These are phyloP conservation scores for Castanospermum australe DNA, from an alignment of 306 rosid species.

Conservation along the genomic window DNA sequence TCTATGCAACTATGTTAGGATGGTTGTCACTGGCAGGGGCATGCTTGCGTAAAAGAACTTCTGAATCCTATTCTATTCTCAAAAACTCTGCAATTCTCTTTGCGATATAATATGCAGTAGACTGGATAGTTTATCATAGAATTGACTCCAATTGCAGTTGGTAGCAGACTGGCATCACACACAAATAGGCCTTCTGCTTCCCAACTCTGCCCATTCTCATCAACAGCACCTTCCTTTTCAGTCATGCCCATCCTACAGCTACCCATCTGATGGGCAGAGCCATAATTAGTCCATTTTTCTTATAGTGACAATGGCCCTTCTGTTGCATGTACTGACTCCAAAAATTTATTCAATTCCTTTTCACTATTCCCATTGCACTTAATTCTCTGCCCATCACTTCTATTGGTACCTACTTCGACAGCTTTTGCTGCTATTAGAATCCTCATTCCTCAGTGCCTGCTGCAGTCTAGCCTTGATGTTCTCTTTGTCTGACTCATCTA, in stretches of 20 bases:
- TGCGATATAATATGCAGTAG: slow-evolving; percentile 72
- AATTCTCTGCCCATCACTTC: slow-evolving; percentile 74
- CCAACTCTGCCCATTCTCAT: slow-evolving; percentile 84
- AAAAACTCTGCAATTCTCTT: slow-evolving; percentile 42
- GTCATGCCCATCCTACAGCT: slow-evolving; percentile 77
- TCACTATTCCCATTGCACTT: slow-evolving; percentile 55
- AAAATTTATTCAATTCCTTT: slow-evolving; percentile 54
- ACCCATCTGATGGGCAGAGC: slow-evolving; percentile 88
- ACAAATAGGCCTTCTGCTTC: slow-evolving; percentile 82
- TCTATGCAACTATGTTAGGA: not conserved
- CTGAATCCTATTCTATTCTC: not conserved
- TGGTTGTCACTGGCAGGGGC: not conserved
- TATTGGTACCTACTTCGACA: slow-evolving; percentile 79
- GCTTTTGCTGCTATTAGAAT: slow-evolving; percentile 84
- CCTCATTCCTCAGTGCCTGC: slow-evolving; percentile 69
- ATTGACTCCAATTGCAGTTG: slow-evolving; percentile 87
- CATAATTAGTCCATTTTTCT: slow-evolving; percentile 48
- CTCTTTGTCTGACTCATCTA: slow-evolving; percentile 55
- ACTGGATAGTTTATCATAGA: slow-evolving; percentile 90
- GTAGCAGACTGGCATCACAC: slow-evolving; percentile 79
- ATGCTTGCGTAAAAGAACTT: not conserved
- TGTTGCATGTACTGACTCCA: slow-evolving; percentile 43
- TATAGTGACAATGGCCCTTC: slow-evolving; percentile 57
- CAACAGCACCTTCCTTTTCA: slow-evolving; percentile 66
- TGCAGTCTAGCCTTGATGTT: slow-evolving; percentile 67